Evolutionary conservation across 345 rosid species (phyloP).

Genomic region (Murraya paniculata): DNA sequence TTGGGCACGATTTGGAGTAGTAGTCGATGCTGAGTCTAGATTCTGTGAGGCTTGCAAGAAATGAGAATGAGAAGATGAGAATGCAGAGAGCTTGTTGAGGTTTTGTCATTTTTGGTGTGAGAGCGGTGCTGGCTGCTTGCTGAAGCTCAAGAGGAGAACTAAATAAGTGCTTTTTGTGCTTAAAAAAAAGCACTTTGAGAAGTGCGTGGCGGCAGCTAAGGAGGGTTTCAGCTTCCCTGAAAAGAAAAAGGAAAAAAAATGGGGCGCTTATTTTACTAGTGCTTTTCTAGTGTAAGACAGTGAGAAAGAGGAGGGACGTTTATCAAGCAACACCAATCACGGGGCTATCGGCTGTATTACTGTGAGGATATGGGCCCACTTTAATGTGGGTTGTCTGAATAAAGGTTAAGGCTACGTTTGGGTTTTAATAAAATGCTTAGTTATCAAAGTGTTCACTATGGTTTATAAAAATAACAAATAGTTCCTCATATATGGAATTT

Average conservation of each 20-base stretch:
- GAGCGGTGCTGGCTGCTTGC: slow-evolving; percentile 12
- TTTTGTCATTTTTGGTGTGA: slow-evolving; percentile 5
- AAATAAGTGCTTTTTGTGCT: neutral
- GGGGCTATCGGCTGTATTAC: too few species aligned
- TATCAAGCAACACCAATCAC: too few species aligned
- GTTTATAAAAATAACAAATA: too few species aligned
- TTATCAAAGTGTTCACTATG: too few species aligned
- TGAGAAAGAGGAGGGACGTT: too few species aligned
- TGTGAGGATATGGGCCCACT: too few species aligned
- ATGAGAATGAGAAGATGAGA: slow-evolving; percentile 20
- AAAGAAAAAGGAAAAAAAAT: neutral
- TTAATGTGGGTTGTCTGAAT: too few species aligned
- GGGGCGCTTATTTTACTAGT: neutral
- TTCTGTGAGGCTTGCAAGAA: slow-evolving; percentile 19
- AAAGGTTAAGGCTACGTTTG: too few species aligned
- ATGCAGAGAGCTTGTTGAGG: slow-evolving; percentile 16
- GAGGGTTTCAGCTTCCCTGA: neutral
- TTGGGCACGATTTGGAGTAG: slow-evolving; percentile 73
- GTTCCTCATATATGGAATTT: too few species aligned
- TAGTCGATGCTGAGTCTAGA: slow-evolving; percentile 46
- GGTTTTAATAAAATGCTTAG: too few species aligned
- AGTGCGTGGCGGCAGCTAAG: neutral
- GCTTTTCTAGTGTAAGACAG: too few species aligned
- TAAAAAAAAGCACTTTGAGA: neutral
- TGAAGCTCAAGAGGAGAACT: neutral